Evolutionary conservation across 257 asterid genomes (phyloP), one percentile per base, ranked within the genome.

Genomic region (Pogostemon cablin): DNA sequence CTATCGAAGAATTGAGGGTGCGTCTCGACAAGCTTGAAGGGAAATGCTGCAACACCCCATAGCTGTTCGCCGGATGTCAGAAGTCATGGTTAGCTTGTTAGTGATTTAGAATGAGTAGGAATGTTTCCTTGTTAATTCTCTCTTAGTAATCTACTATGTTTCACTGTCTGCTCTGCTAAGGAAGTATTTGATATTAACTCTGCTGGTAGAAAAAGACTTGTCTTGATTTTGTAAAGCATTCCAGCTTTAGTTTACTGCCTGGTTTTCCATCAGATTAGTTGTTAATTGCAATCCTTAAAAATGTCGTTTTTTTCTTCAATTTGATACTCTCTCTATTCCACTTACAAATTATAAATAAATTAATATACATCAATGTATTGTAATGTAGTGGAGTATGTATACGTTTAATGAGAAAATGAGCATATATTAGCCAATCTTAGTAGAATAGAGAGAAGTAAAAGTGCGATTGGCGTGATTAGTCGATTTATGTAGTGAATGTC

Each of bases 21-120:
- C 72, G 73, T 10, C 65, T 84, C 61, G 79, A 78, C 11, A 86
- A 86, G 77, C 72, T 83, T n/a, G 75, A 78, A 69, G 67, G 63
- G 4, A 73, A 72, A 39, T 43, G 56, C 10, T 40, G 48, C 57
- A 67, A 59, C 20, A 75, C 71, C 64, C 35, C 43, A 25, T 25
- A 25, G 32, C 32, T 25, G 32, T 25, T 25, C 8, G 11, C 47
- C 8, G 32, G 57, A 58, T 58, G 74, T 76, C 40, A 34, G 49
- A 43, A 20, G 84, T 82, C 74, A 62, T 44, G 58, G 39, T 67
- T 42, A 41, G 64, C 49, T 69, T 56, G 56, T 65, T 71, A 7
- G 55, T 32, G 60, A 47, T 32, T 46, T 60, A 9, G 12, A 47
- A 25, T 38, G 53, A 47, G 49, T 59, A 37, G 4, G 17, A 60